Evolutionary conservation across 192 early-diverging fungal species (phyloP).

Genomic region (Lunasporangiospora selenospora): DNA sequence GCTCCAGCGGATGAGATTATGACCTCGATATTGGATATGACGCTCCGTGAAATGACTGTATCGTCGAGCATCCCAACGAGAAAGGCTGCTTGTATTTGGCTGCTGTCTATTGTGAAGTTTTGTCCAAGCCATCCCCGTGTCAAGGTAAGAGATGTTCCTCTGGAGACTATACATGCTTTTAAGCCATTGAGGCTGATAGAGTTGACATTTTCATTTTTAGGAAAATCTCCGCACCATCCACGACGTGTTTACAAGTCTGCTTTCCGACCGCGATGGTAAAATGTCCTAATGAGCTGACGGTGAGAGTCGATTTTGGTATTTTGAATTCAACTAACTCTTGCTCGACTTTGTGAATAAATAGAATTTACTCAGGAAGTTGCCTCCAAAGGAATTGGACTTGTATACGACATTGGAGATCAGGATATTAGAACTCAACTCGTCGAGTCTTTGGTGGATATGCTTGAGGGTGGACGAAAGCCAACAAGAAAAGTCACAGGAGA

Average conservation of each 20-base stretch:
- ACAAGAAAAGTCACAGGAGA: slow-evolving; percentile 60
- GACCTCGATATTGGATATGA: slow-evolving; percentile 55
- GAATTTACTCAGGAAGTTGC: slow-evolving; percentile 88
- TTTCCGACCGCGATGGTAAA: slow-evolving; percentile 83
- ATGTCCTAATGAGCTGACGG: no score
- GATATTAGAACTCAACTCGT: slow-evolving; percentile 72
- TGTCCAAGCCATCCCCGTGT: slow-evolving; percentile 57
- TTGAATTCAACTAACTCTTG: no score
- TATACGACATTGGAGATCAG: slow-evolving; percentile 82
- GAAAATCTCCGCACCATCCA: no score
- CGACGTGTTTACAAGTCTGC: slow-evolving; percentile 72
- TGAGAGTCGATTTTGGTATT: no score
- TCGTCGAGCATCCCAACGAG: slow-evolving; percentile 58
- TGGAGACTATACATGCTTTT: not conserved
- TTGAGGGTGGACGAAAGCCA: slow-evolving; percentile 71
- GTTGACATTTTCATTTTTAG: no score
- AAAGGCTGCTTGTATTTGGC: slow-evolving; percentile 81
- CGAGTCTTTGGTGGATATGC: slow-evolving; percentile 73
- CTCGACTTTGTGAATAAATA: no score
- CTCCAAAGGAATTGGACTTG: slow-evolving; percentile 84
- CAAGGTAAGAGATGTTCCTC: slow-evolving; percentile 35
- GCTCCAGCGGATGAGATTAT: slow-evolving; percentile 37
- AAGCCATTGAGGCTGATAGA: no score
- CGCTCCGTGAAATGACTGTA: slow-evolving; percentile 60
- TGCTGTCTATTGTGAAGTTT: slow-evolving; percentile 80